Evolutionary conservation across 768 basidiomycete genomes (phyloP).

Genomic region (Pholiota microspora): DNA sequence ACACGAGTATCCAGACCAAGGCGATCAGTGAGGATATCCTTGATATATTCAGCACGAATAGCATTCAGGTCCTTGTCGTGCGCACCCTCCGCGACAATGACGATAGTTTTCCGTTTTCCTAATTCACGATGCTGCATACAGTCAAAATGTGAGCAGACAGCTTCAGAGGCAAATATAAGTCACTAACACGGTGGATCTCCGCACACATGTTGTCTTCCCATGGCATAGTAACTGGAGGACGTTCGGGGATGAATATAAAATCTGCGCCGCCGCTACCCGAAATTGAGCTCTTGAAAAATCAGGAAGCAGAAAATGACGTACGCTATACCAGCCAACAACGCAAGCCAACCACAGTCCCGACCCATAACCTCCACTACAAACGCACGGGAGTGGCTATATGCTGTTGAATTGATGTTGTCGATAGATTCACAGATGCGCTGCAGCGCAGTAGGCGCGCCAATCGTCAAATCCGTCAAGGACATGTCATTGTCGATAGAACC

Average conservation of each 20-base stretch:
- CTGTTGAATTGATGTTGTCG: conserved; percentile 97
- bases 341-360: conserved; percentile 99
- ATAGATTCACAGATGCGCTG: conserved; percentile 97
- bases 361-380: conserved; percentile 99
- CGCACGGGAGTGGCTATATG: conserved; percentile 91
- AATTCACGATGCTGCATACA: conserved; percentile 73
- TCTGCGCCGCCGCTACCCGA: conserved; percentile 79
- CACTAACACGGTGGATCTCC: conserved; percentile 70
- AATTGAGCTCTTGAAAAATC: background rate
- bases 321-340: conserved; percentile 90
- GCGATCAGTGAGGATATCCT: conserved; percentile 80
- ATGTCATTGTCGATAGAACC: conserved; percentile 99
- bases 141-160: background rate
- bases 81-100: conserved; percentile 97
- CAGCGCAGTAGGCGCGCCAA: conserved; percentile 93
- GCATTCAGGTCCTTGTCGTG: conserved; percentile 84
- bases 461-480: conserved; percentile 96
- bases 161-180: background rate
- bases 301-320: conserved; percentile 29
- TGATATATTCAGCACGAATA: conserved; percentile 91
- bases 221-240: conserved; percentile 69
- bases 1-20: conserved; percentile 94
- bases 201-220: conserved; percentile 96
- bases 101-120: conserved; percentile 97
- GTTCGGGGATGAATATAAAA: conserved; percentile 96